phyloP scores from a whole-genome alignment of 306 rosid genomes.

The Amphicarpaea edgeworthii region DNA sequence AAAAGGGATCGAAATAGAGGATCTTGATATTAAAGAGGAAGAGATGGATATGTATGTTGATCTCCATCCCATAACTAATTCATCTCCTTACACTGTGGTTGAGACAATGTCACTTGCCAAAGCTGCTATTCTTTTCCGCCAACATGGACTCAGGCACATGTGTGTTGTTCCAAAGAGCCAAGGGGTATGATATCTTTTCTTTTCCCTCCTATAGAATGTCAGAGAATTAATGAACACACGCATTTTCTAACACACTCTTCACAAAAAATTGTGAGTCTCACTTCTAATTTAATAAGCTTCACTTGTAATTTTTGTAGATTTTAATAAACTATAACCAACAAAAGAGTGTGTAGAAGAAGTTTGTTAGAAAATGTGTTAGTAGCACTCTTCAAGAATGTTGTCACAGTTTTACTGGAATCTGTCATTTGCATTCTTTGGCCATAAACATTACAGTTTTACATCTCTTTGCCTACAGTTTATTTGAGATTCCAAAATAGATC shows the following conservation, averaged over 20 bases:
- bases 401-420: background rate
- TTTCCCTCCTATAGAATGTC: background rate
- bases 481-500: background rate
- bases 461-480: background rate
- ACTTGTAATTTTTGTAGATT: no score
- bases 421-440: constrained; percentile 4
- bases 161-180: constrained; percentile 83
- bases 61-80: constrained; percentile 79
- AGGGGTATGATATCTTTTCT: constrained; percentile 59
- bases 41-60: constrained; percentile 91
- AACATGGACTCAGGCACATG: constrained; percentile 86
- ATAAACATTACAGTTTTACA: constrained; percentile 5
- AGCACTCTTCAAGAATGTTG: no score
- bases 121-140: constrained; percentile 81
- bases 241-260: no score
- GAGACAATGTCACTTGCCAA: constrained; percentile 94
- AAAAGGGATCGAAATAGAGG: constrained; percentile 78
- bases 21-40: constrained; percentile 69
- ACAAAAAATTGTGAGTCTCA: no score
- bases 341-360: no score
- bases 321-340: no score
- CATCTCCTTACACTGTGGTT: constrained; percentile 86
- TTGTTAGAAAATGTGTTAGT: no score
- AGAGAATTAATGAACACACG: no score
- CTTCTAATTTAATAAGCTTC: no score